Conservation (phyloP, 1,139 yeast genomes). For the Sugiyamaella grinbergsii region DNA sequence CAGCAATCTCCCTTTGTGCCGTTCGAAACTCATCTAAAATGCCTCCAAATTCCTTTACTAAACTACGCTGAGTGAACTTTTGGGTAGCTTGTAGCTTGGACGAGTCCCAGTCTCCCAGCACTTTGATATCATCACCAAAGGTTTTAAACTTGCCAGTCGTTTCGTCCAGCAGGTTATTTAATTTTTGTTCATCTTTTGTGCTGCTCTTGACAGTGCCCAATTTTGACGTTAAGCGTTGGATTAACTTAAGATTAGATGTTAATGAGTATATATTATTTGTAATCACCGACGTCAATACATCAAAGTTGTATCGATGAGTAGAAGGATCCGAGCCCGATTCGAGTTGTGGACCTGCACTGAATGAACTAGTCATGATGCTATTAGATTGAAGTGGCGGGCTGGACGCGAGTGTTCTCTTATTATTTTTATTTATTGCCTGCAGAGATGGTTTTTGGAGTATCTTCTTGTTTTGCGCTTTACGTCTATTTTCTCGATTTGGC, state of each 20-base stretch:
- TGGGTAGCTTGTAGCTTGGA: conserved; percentile 31
- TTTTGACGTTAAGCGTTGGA: conserved; percentile 26
- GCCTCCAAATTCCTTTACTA: conserved; percentile 48
- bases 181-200: conserved; percentile 26
- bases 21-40: conserved; percentile 46
- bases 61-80: conserved; percentile 46
- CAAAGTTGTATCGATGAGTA: conserved; percentile 26
- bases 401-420: too few species aligned
- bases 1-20: conserved; percentile 42
- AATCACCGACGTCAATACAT: conserved; percentile 27
- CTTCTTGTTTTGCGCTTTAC: too few species aligned
- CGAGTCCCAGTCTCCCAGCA: conserved; percentile 31
- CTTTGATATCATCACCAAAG: conserved; percentile 30
- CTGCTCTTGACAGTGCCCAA: conserved; percentile 19
- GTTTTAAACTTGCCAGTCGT: conserved; percentile 30
- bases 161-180: conserved; percentile 29
- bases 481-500: too few species aligned
- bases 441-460: too few species aligned
- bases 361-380: conserved; percentile 6
- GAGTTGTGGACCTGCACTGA: conserved; percentile 5
- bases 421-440: too few species aligned
- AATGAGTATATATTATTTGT: conserved; percentile 32
- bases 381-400: not conserved
- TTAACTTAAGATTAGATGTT: conserved; percentile 30
- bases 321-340: conserved; percentile 15